Conservation (phyloP, 495 filamentous ascomycete genomes). For the Aspergillus homomorphus region DNA sequence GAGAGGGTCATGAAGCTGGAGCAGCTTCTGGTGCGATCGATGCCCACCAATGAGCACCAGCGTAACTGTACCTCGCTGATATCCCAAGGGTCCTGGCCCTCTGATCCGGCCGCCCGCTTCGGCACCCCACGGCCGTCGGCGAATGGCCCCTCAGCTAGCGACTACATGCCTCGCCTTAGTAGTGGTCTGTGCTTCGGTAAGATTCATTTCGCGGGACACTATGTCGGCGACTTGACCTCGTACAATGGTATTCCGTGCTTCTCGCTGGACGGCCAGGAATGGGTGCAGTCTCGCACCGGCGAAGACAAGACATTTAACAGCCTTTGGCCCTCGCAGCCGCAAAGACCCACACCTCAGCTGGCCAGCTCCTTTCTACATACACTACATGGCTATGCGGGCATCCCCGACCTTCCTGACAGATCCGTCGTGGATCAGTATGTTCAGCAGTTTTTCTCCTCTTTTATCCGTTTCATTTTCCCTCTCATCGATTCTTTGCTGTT, state of each 20-base stretch:
- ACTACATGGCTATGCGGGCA: not conserved
- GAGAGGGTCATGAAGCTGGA: not conserved
- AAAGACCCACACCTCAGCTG: not conserved
- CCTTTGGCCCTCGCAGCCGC: not conserved
- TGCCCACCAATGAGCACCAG: slow-evolving; percentile 1
- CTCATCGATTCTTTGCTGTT: not conserved
- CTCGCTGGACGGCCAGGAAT: slow-evolving; percentile 3
- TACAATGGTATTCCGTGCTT: slow-evolving; percentile 4
- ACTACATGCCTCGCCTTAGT: not conserved
- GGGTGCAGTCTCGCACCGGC: slow-evolving; percentile 3
- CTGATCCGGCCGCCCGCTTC: not conserved
- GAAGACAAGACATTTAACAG: not conserved
- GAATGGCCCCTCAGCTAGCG: not conserved
- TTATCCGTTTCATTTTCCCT: not conserved
- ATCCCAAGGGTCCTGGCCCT: not conserved
- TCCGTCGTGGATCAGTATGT: not conserved
- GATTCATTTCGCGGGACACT: slow-evolving; percentile 4
- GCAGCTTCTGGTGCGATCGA: slow-evolving; percentile 1
- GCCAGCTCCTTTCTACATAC: not conserved
- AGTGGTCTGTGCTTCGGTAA: slow-evolving; percentile 6
- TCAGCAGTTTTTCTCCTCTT: not conserved
- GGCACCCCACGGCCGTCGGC: not conserved
- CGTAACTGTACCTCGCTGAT: not conserved
- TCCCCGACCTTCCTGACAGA: slow-evolving; percentile 1
- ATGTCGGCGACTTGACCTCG: not conserved